Conservation (phyloP, 139 green algal species). For the Monoraphidium neglectum region DNA sequence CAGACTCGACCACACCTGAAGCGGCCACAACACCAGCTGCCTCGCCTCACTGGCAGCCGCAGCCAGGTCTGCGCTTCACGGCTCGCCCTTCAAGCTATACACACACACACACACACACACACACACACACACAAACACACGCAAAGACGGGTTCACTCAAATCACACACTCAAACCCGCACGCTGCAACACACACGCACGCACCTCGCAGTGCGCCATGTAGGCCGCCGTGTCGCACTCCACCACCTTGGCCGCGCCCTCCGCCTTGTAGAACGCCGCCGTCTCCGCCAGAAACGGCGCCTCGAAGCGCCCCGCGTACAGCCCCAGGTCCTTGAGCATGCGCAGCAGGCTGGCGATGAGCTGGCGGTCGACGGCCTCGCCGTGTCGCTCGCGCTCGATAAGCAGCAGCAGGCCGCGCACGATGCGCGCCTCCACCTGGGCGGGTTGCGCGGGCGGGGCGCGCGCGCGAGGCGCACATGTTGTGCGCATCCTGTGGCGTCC, state of each 20-base stretch:
- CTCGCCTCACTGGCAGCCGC: too few relatives aligned
- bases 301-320: constrained; percentile 77
- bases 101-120: too few relatives aligned
- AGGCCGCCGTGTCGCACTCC: constrained; percentile 77
- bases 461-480: too few relatives aligned
- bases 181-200: too few relatives aligned
- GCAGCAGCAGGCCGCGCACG: constrained; percentile 65
- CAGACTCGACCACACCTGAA: too few relatives aligned
- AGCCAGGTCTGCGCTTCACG: too few relatives aligned
- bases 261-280: constrained; percentile 53
- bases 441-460: not conserved
- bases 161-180: too few relatives aligned
- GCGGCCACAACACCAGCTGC: too few relatives aligned
- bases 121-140: too few relatives aligned
- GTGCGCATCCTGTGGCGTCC: too few relatives aligned
- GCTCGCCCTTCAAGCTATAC: not conserved
- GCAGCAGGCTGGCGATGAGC: constrained; percentile 76
- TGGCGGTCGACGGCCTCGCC: constrained; percentile 77
- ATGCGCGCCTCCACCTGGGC: constrained; percentile 68
- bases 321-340: constrained; percentile 73
- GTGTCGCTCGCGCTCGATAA: constrained; percentile 75
- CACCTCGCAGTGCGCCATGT: constrained; percentile 92
- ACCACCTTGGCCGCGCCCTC: constrained; percentile 73
- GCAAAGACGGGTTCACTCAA: too few relatives aligned
- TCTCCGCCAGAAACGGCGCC: constrained; percentile 54